Evolutionary conservation across 1,284 basidiomycete genomes (phyloP), one percentile per base, ranked within the genome.

Genomic region (Boletus semigastroideus): DNA sequence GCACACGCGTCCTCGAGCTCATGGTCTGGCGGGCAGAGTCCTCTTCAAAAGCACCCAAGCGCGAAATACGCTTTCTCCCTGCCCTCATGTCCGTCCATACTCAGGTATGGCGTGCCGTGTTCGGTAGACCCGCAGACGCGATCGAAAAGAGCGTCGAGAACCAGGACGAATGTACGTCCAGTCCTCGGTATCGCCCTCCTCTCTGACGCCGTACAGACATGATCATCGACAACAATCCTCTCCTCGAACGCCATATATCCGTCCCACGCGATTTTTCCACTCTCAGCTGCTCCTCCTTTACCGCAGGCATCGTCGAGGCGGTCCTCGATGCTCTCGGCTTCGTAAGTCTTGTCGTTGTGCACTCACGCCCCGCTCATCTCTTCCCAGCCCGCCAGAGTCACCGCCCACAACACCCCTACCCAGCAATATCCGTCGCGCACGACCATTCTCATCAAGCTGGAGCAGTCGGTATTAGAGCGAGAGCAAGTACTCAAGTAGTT

Each of bases 221-320:
- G 97, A 93, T 99, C 59, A 91, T 96, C 54, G 92, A 97, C 76
- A 98, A 99, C 67, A 88, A 94, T 65, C 95, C 97, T 12, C 82
- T 90, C 19, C 81, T 98, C 58, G 94, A 97, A 50, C 84, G 91
- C 58, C 80, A 91, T 61, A 94, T 99, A 56, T 94, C 93, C 17
- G 88, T 98, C 22, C 97, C 96, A 7, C 87, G 86, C 61, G 97
- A 99, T 65, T 89, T 99, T 84, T 89, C 85, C 57, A 88, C 93
- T 63, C 79, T 99, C 36, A 94, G 90, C 63, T 98, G 95, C 65
- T 98, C 95, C 34, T 98, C 96, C 1, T 91, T 97, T 67, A 94
- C 94, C 0, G 96, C 96, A 6, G 96, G 97, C 0, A 88, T 99
- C 51, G 94, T 99, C 5, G 97, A 99, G 73, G 96, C 94, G 8